Evolutionary conservation across 2,329 filamentous ascomycete genomes (phyloP).

Genomic region (Neonectria neomacrospora): DNA sequence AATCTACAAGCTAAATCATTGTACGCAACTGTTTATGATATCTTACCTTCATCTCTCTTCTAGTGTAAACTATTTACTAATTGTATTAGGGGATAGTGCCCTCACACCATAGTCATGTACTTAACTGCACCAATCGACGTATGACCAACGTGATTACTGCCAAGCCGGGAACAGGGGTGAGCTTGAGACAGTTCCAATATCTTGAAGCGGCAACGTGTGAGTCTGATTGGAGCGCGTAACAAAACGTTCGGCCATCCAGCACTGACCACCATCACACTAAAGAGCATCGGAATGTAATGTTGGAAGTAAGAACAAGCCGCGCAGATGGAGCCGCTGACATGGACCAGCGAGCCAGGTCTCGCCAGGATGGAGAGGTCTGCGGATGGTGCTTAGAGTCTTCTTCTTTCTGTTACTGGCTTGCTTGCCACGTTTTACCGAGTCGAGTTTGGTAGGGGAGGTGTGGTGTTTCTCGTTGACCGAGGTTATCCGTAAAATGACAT

Average conservation of each 20-base stretch:
- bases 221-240: conserved; percentile 18
- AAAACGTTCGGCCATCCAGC: not conserved
- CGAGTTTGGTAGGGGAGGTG: not conserved
- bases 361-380: not conserved
- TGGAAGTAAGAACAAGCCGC: not conserved
- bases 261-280: conserved; percentile 3
- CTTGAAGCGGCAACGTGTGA: not conserved
- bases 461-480: not conserved
- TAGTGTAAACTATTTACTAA: too few species aligned
- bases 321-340: conserved; percentile 5
- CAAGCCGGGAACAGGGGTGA: not conserved
- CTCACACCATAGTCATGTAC: too few species aligned
- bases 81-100: too few species aligned
- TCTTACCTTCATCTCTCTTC: too few species aligned
- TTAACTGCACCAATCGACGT: not conserved
- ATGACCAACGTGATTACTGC: not conserved
- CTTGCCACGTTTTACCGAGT: not conserved
- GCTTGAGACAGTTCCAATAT: conserved; percentile 1
- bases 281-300: conserved; percentile 5
- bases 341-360: not conserved
- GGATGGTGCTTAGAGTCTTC: not conserved
- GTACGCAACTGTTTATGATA: too few species aligned
- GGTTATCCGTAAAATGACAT: not conserved
- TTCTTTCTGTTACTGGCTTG: not conserved
- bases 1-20: too few species aligned